A percentile compares a stretch with the other conserved stretches of the same genome.
phyloP scores from a whole-genome alignment of 2,329 filamentous ascomycete genomes.

The Microcyclospora pomicola region DNA sequence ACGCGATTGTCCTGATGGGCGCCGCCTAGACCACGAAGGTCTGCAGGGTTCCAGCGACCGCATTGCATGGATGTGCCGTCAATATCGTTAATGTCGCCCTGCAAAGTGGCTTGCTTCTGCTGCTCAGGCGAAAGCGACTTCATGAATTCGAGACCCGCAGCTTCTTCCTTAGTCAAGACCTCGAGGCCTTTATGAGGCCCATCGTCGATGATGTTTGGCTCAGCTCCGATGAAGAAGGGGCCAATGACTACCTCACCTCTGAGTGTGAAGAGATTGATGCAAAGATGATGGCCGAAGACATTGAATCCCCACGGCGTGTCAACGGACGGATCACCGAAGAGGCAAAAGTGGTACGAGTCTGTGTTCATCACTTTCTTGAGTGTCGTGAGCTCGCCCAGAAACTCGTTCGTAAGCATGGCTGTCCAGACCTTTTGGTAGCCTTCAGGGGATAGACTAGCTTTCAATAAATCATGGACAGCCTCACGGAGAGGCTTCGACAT shows the following conservation, averaged over 20 bases:
- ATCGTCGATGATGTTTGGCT: constrained; percentile 58
- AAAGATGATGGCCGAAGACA: constrained; percentile 67
- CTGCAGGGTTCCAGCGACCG: constrained; percentile 64
- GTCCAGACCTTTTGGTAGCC: constrained; percentile 54
- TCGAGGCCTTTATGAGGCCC: constrained; percentile 48
- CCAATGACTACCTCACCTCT: constrained; percentile 50
- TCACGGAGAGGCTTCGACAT: constrained; percentile 32
- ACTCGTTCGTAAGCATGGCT: constrained; percentile 61
- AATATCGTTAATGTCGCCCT: constrained; percentile 50
- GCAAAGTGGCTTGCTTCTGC: constrained; percentile 36
- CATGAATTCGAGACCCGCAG: constrained; percentile 52
- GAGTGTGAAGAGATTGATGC: constrained; percentile 55
- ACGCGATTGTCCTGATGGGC: constrained; percentile 64
- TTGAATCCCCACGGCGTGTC: constrained; percentile 54
- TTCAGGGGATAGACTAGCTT: constrained; percentile 47
- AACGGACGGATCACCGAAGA: constrained; percentile 49
- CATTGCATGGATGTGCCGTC: constrained; percentile 33
- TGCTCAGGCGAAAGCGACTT: constrained; percentile 39
- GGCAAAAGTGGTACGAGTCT: constrained; percentile 58
- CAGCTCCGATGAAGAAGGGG: constrained; percentile 65
- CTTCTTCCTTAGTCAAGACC: constrained; percentile 51
- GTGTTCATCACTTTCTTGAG: constrained; percentile 53
- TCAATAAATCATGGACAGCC: constrained; percentile 42
- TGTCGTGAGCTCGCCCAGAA: constrained; percentile 53
- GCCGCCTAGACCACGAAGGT: constrained; percentile 63